Evolutionary conservation across 306 rosid species (phyloP), one percentile per base, ranked within the genome.

Genomic region (Prunus mume): DNA sequence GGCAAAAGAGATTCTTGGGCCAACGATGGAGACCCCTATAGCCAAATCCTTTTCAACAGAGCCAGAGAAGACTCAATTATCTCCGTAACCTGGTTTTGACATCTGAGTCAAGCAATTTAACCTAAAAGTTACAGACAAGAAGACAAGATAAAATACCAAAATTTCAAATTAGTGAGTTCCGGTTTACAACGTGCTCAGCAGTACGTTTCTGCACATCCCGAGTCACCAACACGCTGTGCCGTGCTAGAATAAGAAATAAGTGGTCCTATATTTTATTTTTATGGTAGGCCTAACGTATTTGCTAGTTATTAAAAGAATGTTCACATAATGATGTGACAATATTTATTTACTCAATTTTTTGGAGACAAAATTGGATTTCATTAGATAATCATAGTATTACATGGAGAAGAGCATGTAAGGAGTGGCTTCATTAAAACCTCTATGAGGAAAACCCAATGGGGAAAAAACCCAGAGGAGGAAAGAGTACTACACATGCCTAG

Each of bases 11-110:
- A 38, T 38, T 38, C 43, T 38, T 38, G 43, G 43, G 43, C 9
- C 58, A 43, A 54, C 19, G 77, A 73, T 73, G 69, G 57, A 60
- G 77, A 73, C 58, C 27, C n/a, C 27, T 22, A 3, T 10, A 12
- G 6, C 58, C 69, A 73, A 60, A 73, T 24, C 58, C 28, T 27
- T 25, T 60, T 73, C 19, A 68, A 56, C 55, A 57, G 27, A 58
- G 24, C 43, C 43, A 7, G 7, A 7, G 43, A 38, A 7, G 43
- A 38, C 43, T 38, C 43, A 38, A 7, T 38, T 6, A 38, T 38
- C 9, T 38, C 43, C 9, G 9, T 7, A 38, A 38, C 43, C 43
- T 38, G 43, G 43, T 38, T 38, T 38, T 38, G 43, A 38, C 43
- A 38, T 38, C 43, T 38, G 9, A 7, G 43, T 38, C 52, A 17